Evolutionary conservation across 192 early-diverging fungal species (phyloP).

Genomic region (Coemansia sp.): DNA sequence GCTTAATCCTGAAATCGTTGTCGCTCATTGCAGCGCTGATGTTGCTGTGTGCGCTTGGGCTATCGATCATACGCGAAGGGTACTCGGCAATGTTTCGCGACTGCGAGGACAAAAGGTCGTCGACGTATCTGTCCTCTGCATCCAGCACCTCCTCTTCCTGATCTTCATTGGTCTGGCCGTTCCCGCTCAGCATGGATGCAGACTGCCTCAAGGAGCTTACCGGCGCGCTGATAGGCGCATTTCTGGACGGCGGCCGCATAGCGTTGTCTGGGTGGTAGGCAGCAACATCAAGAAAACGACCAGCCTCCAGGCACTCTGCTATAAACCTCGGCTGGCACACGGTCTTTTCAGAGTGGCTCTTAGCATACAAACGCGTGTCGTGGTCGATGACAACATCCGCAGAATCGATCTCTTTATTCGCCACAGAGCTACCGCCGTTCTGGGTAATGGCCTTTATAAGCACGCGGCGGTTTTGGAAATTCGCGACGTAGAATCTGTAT

Average conservation of each 20-base stretch:
- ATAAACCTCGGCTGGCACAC: slow-evolving; percentile 24
- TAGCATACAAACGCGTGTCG: background rate
- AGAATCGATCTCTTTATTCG: background rate
- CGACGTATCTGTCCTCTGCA: slow-evolving; percentile 30
- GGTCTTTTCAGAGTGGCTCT: background rate
- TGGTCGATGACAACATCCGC: slow-evolving; percentile 26
- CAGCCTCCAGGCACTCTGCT: slow-evolving; percentile 16
- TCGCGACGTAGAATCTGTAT: background rate
- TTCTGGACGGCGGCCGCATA: background rate
- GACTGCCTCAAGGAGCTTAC: background rate
- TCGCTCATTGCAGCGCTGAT: slow-evolving; percentile 45
- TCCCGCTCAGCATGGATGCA: background rate
- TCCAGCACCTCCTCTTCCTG: slow-evolving; percentile 23
- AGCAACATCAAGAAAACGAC: background rate
- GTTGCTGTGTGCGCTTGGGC: slow-evolving; percentile 36
- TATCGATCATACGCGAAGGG: slow-evolving; percentile 7
- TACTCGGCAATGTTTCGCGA: slow-evolving; percentile 42
- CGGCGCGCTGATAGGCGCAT: background rate
- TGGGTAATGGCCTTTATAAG: background rate
- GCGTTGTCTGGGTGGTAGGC: background rate
- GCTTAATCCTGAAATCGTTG: slow-evolving; percentile 42
- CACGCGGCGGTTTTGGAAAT: background rate
- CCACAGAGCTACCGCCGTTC: slow-evolving; percentile 2
- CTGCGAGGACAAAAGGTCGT: slow-evolving; percentile 33
- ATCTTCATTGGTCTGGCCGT: slow-evolving; percentile 1